Conservation (phyloP, 164 flowering plant genomes). For the Pachysandra terminalis region DNA sequence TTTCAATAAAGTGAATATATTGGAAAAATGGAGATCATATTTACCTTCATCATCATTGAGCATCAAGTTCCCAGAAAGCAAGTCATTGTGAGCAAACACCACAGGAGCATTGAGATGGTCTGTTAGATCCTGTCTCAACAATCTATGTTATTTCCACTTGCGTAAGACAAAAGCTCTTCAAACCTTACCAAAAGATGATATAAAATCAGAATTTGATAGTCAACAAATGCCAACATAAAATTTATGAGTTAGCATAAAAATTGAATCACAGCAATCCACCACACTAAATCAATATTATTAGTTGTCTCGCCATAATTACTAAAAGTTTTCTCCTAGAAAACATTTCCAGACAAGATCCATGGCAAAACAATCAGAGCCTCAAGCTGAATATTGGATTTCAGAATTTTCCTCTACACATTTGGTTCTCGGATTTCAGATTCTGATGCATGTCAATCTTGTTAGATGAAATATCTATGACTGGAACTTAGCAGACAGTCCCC, state of each 20-base stretch:
- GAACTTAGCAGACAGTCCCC: too few species aligned
- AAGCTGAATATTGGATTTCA: too few species aligned
- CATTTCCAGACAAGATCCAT: too few species aligned
- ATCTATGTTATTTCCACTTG: slow-evolving; percentile 2
- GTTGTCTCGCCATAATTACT: too few species aligned
- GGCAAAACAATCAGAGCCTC: too few species aligned
- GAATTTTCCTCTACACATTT: too few species aligned
- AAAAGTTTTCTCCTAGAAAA: too few species aligned
- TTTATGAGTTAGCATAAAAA: neutral
- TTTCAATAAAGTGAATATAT: neutral
- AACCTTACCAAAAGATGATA: neutral
- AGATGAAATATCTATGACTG: too few species aligned
- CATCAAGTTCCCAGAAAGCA: slow-evolving; percentile 96
- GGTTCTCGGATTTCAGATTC: too few species aligned
- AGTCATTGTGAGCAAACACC: slow-evolving; percentile 89
- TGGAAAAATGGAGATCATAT: slow-evolving; percentile 1
- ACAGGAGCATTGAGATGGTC: slow-evolving; percentile 72
- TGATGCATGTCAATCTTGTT: too few species aligned
- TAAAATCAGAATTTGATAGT: neutral
- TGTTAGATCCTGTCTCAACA: slow-evolving; percentile 68
- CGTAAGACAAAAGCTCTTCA: neutral
- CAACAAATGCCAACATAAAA: neutral
- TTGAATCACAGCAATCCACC: neutral
- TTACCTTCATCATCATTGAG: slow-evolving; percentile 84
- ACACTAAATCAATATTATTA: neutral